phyloP scores from a whole-genome alignment of 2,329 filamentous ascomycete species.

The Ceratocystis huliohia region DNA sequence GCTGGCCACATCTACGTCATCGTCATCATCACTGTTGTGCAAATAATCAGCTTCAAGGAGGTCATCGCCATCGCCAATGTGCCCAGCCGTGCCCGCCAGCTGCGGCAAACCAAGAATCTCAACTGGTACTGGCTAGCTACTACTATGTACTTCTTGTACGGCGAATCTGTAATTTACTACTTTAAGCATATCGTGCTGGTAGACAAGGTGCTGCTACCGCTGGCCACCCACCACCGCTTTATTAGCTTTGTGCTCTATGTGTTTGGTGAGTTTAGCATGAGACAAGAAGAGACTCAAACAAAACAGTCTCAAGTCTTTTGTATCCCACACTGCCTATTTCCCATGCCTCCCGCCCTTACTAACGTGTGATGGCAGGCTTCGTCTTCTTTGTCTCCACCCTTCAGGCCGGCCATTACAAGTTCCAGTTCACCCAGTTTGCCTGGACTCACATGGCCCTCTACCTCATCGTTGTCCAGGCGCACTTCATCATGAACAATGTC shows the following conservation, averaged over 20 bases:
- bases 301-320: background rate
- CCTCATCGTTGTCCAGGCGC: constrained; percentile 91
- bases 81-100: constrained; percentile 75
- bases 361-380: constrained; percentile 50
- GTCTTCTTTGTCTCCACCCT: constrained; percentile 95
- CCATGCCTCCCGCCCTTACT: too few relatives aligned
- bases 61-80: constrained; percentile 97
- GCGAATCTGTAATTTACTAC: constrained; percentile 98
- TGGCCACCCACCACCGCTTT: constrained; percentile 95
- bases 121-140: constrained; percentile 99
- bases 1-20: constrained; percentile 97
- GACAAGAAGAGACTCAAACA: too few relatives aligned
- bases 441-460: constrained; percentile 99
- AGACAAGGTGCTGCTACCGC: constrained; percentile 79
- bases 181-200: constrained; percentile 98
- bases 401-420: constrained; percentile 90
- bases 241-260: constrained; percentile 98
- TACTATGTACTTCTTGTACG: constrained; percentile 98
- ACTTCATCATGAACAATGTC: constrained; percentile 99
- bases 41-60: constrained; percentile 97
- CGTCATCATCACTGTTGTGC: constrained; percentile 77
- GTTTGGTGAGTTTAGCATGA: constrained; percentile 51
- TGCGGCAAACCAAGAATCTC: constrained; percentile 87
- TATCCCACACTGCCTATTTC: constrained; percentile 25
- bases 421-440: constrained; percentile 97